A percentile compares a stretch with the other conserved stretches of the same genome.
These are phyloP conservation scores for Angomonas deanei DNA, from an alignment of 208 protist species.

Conservation along the genomic window DNA sequence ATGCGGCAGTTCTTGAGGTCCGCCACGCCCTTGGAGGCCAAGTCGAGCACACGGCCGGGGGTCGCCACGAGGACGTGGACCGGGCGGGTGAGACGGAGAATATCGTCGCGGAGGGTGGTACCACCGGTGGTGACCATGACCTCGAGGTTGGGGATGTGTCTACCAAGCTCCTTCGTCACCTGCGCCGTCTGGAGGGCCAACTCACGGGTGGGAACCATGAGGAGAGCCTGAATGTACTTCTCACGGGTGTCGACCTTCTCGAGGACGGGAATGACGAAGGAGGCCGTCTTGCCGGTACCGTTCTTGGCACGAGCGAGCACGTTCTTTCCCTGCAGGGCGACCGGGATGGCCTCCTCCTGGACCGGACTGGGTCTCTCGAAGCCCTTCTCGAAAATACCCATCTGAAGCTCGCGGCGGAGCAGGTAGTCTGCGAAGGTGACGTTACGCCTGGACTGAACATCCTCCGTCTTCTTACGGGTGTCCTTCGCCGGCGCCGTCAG, in stretches of 20 bases:
- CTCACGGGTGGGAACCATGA: constrained; percentile 98
- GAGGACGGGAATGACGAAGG: constrained; percentile 98
- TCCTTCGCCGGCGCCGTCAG: constrained; percentile 68
- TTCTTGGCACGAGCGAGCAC: constrained; percentile 99
- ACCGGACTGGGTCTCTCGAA: constrained; percentile 98
- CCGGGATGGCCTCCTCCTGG: constrained; percentile 98
- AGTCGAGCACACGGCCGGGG: constrained; percentile 97
- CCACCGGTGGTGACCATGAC: constrained; percentile 98
- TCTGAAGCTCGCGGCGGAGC: constrained; percentile 97
- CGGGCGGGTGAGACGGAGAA: constrained; percentile 93
- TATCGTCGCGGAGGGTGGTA: constrained; percentile 97
- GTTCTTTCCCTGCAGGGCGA: constrained; percentile 94
- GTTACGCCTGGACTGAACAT: constrained; percentile 97
- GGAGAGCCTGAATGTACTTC: constrained; percentile 94
- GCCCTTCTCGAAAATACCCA: constrained; percentile 99
- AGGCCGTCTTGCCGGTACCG: constrained; percentile 99
- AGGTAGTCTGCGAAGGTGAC: constrained; percentile 98
- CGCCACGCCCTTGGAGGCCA: constrained; percentile 95
- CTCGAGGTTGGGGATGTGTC: constrained; percentile 93
- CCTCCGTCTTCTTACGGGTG: constrained; percentile 92
- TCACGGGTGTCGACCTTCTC: constrained; percentile 94
- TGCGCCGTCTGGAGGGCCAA: constrained; percentile 97
- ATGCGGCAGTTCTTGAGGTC: constrained; percentile 91
- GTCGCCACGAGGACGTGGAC: constrained; percentile 99
- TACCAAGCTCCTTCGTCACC: constrained; percentile 98